Conservation (phyloP, 495 filamentous ascomycete species). For the Astrothelium macrocarpum region DNA sequence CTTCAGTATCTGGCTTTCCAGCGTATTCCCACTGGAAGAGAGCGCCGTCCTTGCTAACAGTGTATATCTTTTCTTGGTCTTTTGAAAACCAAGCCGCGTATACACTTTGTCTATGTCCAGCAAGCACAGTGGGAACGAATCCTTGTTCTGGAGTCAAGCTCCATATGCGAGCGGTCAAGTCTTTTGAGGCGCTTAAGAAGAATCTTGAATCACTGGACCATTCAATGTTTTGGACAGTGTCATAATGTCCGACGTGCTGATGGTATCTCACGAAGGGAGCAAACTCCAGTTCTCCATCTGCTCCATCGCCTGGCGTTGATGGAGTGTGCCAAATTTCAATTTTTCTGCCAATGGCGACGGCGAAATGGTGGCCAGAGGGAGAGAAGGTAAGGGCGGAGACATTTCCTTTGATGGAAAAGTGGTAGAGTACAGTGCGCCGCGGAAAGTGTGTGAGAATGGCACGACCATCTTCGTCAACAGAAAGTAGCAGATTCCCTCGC, state of each 20-base stretch:
- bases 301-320: constrained; percentile 64
- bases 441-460: constrained; percentile 84
- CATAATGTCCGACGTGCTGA: constrained; percentile 78
- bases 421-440: constrained; percentile 74
- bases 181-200: constrained; percentile 81
- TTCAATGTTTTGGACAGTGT: constrained; percentile 70
- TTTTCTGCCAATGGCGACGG: constrained; percentile 69
- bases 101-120: constrained; percentile 80
- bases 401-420: constrained; percentile 83
- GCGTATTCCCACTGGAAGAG: constrained; percentile 57
- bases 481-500: constrained; percentile 79
- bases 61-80: constrained; percentile 70
- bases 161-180: constrained; percentile 89
- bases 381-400: constrained; percentile 85
- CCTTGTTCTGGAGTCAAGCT: constrained; percentile 78
- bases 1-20: constrained; percentile 31
- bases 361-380: constrained; percentile 82
- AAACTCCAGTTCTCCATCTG: constrained; percentile 81
- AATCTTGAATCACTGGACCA: constrained; percentile 96
- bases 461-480: constrained; percentile 87
- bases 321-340: constrained; percentile 95
- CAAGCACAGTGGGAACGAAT: constrained; percentile 78
- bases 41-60: constrained; percentile 57
- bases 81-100: constrained; percentile 85
- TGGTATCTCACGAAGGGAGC: constrained; percentile 87